A percentile compares a stretch with the other conserved stretches of the same genome.
Conservation (phyloP, 495 filamentous ascomycete genomes). For the Baudoinia panamericana region DNA sequence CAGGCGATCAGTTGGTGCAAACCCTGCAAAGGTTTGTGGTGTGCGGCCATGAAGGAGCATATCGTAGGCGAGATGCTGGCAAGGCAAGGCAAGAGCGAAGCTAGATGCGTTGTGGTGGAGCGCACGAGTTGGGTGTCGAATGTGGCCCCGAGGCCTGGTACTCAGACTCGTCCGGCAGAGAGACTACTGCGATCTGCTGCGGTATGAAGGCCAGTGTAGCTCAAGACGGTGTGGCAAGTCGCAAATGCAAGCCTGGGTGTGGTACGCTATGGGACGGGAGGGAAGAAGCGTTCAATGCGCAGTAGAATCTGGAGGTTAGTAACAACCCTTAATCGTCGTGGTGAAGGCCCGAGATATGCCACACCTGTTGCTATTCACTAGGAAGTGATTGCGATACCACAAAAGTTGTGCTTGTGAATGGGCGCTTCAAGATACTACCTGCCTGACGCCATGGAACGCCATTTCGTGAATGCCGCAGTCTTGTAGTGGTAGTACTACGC, state of each 20-base stretch:
- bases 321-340: too few relatives aligned
- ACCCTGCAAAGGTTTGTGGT: constrained; percentile 6
- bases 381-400: too few relatives aligned
- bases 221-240: too few relatives aligned
- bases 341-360: too few relatives aligned
- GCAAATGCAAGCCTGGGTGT: neutral
- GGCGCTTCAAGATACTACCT: neutral
- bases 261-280: too few relatives aligned
- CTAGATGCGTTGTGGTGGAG: neutral
- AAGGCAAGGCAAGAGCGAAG: neutral
- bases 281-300: too few relatives aligned
- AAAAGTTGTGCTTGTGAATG: neutral
- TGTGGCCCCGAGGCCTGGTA: neutral
- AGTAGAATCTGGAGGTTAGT: too few relatives aligned
- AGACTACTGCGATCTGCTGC: too few relatives aligned
- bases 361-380: too few relatives aligned
- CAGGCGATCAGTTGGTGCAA: constrained; percentile 9
- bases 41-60: constrained; percentile 9
- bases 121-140: neutral
- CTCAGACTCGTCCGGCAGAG: neutral
- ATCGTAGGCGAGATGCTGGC: constrained; percentile 2
- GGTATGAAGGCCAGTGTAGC: too few relatives aligned
- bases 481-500: neutral
- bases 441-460: neutral
- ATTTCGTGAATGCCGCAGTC: neutral